Conservation (phyloP, 305 asterid genomes). For the Euphrasia arctica region DNA sequence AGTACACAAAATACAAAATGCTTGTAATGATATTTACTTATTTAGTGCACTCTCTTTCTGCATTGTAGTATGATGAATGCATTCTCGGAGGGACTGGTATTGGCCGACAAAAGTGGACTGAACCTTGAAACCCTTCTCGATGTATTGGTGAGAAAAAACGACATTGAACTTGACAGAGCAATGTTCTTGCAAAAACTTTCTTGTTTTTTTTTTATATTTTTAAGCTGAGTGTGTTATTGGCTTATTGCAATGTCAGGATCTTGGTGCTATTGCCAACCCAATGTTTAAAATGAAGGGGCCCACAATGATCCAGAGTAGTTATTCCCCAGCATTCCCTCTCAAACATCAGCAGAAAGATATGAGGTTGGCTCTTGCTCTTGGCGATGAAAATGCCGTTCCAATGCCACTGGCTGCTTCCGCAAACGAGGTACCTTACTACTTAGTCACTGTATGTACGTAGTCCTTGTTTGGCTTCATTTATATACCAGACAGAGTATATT, state of each 20-base stretch:
- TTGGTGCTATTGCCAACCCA: constrained; percentile 88
- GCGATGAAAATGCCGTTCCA: constrained; percentile 78
- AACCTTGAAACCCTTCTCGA: constrained; percentile 75
- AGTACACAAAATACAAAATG: no score
- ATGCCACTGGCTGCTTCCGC: constrained; percentile 52
- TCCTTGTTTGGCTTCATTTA: no score
- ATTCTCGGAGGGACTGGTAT: constrained; percentile 84
- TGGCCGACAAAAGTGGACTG: constrained; percentile 93
- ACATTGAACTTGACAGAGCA: not conserved
- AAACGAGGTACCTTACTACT: no score
- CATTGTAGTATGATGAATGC: constrained; percentile 91
- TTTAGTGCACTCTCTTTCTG: constrained; percentile 2
- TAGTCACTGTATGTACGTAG: no score
- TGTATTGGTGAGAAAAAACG: constrained; percentile 57
- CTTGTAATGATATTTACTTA: no score
- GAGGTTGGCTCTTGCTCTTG: constrained; percentile 94
- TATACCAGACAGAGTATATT: no score
- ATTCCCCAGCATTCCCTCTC: constrained; percentile 87
- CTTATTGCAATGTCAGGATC: constrained; percentile 50
- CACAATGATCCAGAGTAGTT: constrained; percentile 62
- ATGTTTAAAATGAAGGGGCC: constrained; percentile 94
- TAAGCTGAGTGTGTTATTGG: no score
- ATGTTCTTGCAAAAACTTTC: not conserved
- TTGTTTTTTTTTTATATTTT: not conserved
- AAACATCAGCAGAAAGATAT: constrained; percentile 97